A percentile compares a stretch with the other conserved stretches of the same genome.
Evolutionary conservation across 2,329 filamentous ascomycete genomes (phyloP).

Genomic region (Hypomyces rosellus): DNA sequence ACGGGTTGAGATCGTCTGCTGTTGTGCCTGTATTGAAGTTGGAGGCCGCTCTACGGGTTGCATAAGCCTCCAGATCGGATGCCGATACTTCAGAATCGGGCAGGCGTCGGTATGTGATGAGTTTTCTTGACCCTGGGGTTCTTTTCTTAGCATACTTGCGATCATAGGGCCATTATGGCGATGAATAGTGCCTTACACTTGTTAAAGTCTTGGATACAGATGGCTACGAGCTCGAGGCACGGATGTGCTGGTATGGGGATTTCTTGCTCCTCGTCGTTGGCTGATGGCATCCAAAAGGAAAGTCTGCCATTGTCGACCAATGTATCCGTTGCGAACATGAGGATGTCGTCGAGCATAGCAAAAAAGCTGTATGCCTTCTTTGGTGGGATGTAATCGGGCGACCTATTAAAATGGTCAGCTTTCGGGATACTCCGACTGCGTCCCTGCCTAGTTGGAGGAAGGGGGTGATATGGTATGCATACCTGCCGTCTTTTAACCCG

Average conservation of each 20-base stretch:
- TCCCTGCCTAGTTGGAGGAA: background rate
- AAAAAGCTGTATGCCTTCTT: constrained; percentile 90
- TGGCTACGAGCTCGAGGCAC: constrained; percentile 62
- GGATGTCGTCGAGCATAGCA: constrained; percentile 83
- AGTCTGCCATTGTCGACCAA: constrained; percentile 74
- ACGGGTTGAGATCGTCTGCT: constrained; percentile 55
- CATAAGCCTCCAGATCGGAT: constrained; percentile 32
- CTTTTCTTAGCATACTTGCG: constrained; percentile 10
- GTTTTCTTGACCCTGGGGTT: constrained; percentile 67
- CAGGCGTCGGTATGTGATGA: constrained; percentile 78
- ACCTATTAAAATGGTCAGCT: constrained; percentile 23
- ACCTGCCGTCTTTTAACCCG: constrained; percentile 64
- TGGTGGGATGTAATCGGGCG: constrained; percentile 68
- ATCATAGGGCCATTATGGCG: background rate
- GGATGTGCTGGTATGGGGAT: constrained; percentile 73
- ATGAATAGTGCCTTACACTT: constrained; percentile 55
- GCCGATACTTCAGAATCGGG: constrained; percentile 51
- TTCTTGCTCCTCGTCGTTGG: constrained; percentile 71
- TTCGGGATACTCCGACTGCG: background rate
- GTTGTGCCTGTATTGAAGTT: constrained; percentile 36
- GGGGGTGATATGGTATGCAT: constrained; percentile 31
- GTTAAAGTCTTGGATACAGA: constrained; percentile 83
- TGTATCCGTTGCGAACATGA: constrained; percentile 70
- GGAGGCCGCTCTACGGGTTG: constrained; percentile 19
- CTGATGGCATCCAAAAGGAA: constrained; percentile 96